A percentile compares a stretch with the other conserved stretches of the same genome.
Conservation (phyloP, 148 eudicot species). For the Vaccinium darrowii region DNA sequence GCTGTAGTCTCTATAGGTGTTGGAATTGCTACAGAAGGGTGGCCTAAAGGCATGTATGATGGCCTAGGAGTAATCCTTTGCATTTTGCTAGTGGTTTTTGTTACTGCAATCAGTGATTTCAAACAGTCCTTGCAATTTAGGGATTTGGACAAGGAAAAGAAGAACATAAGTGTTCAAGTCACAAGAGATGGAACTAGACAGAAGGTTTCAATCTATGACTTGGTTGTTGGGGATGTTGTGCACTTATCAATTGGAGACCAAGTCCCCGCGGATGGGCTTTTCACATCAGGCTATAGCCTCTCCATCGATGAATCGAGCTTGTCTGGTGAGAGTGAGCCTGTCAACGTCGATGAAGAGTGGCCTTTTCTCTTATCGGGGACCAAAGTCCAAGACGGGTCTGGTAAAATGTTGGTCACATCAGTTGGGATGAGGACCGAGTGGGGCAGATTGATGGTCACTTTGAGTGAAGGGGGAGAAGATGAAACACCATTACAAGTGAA, state of each 20-base stretch:
- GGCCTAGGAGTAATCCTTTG: slow-evolving; percentile 71
- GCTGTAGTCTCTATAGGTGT: slow-evolving; percentile 69
- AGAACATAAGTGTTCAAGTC: slow-evolving; percentile 58
- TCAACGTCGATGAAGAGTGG: slow-evolving; percentile 36
- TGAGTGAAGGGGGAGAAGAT: slow-evolving; percentile 65
- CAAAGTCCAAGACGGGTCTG: slow-evolving; percentile 82
- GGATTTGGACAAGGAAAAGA: slow-evolving; percentile 73
- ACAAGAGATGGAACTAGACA: slow-evolving; percentile 55
- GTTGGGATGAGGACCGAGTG: slow-evolving; percentile 95
- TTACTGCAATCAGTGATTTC: slow-evolving; percentile 82
- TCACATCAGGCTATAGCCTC: slow-evolving; percentile 60
- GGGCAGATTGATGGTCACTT: slow-evolving; percentile 77
- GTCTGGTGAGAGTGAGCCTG: slow-evolving; percentile 85
- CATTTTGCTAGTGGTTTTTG: slow-evolving; percentile 65
- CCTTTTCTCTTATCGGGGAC: slow-evolving; percentile 85
- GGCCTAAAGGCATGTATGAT: slow-evolving; percentile 83
- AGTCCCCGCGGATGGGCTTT: slow-evolving; percentile 86
- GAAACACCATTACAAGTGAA: slow-evolving; percentile 91
- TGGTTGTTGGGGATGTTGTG: slow-evolving; percentile 82
- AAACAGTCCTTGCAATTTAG: slow-evolving; percentile 82
- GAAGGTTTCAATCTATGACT: slow-evolving; percentile 64
- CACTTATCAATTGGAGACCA: slow-evolving; percentile 73
- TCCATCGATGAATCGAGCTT: slow-evolving; percentile 78
- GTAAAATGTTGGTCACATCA: slow-evolving; percentile 69
- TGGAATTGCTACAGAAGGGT: slow-evolving; percentile 78